phyloP scores from a whole-genome alignment of 225 moss, liverwort and hornwort genomes.

The Climacium dendroides region DNA sequence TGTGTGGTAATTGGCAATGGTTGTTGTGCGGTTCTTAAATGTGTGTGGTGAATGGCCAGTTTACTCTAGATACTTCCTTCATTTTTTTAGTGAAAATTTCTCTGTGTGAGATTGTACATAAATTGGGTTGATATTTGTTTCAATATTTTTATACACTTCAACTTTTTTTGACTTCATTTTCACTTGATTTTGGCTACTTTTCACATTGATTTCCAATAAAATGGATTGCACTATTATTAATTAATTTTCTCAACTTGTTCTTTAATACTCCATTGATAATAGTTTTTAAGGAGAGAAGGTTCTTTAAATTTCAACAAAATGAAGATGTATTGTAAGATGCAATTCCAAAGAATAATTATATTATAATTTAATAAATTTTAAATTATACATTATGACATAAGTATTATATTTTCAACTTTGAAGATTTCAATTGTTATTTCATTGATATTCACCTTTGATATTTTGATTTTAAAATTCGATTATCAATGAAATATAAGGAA shows the following conservation, averaged over 20 bases:
- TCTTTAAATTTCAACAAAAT: neutral
- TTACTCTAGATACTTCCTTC: too few relatives aligned
- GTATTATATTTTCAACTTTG: neutral
- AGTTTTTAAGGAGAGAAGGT: neutral
- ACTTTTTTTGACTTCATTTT: neutral
- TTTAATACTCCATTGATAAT: neutral
- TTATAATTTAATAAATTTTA: neutral
- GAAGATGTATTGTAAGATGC: neutral
- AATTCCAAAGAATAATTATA: neutral
- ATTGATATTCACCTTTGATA: accelerated
- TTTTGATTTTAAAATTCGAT: neutral
- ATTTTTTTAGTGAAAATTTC: neutral
- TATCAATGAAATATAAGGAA: accelerated
- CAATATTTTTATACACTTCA: neutral
- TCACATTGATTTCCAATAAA: neutral
- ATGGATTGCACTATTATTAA: accelerated
- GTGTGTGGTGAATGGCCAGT: too few relatives aligned
- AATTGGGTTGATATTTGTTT: too few relatives aligned
- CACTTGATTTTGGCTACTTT: neutral
- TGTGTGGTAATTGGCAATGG: too few relatives aligned
- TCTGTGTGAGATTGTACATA: neutral
- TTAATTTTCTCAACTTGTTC: too few relatives aligned
- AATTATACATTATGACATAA: neutral
- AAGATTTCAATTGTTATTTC: neutral
- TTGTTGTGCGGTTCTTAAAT: too few relatives aligned